Evolutionary conservation across 306 rosid species (phyloP), one percentile per base, ranked within the genome.

Genomic region (Ochetophila trinervis): DNA sequence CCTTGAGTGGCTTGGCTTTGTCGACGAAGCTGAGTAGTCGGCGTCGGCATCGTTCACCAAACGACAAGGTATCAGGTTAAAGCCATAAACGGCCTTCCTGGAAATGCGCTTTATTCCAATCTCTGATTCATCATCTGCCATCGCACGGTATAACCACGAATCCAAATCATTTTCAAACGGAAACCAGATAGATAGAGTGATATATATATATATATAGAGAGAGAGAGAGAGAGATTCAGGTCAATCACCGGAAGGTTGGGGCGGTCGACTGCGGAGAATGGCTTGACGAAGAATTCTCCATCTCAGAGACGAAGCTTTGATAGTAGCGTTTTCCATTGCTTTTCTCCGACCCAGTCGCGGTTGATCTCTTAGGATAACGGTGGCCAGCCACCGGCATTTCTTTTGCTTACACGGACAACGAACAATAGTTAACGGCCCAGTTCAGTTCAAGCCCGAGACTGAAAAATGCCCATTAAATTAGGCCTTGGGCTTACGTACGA

Each of bases 271-370:
- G 55, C 76, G 78, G 35, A 83, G 85, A 69, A 90, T 84, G 55
- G 97, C 95, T 63, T 72, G 79, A 44, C 97, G 90, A 36, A 87
- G 95, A 64, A 90, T 84, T 64, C 71, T 67, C 97, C 95, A 90
- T 78, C 97, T 74, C 70, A 82, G 64, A 48, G 97, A 78, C 15
- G 95, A 87, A 70, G 91, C 81, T 60, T 80, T 87, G 40, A 49
- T 50, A 16, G 59, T 45, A 67, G 62, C 61, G 21, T 49, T 49
- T 24, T 72, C 87, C 84, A 76, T 82, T 2, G 7, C 16, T 37
- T 42, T 11, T 47, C 32, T 62, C 32, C 23, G 55, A 17, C 64
- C 32, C 65, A 22, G 15, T 20, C 15, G 4, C 7, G 37, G 32
- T 2, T 16, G 60, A 49, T 49, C 58, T 19, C 44, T 44, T 50